phyloP scores from a whole-genome alignment of 2,329 filamentous ascomycete genomes.

The Calonectria henricotiae region DNA sequence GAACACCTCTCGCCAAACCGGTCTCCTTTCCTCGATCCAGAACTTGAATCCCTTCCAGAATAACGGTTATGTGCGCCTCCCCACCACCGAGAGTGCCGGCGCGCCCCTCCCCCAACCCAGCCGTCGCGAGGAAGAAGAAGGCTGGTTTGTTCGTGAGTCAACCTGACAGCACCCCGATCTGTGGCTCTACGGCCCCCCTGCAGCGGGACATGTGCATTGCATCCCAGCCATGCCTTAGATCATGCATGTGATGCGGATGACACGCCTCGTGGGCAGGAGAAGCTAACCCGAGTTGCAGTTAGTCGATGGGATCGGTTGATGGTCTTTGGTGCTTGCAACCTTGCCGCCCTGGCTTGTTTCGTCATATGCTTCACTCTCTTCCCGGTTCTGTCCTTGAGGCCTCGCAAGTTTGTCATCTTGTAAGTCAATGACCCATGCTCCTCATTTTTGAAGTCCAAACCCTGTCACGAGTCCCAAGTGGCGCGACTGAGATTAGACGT shows the following conservation, averaged over 20 bases:
- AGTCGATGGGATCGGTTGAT: slow-evolving; percentile 97
- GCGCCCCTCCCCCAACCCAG: slow-evolving; percentile 89
- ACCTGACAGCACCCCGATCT: slow-evolving; percentile 48
- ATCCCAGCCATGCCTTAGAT: slow-evolving; percentile 57
- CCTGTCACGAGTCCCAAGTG: slow-evolving; percentile 42
- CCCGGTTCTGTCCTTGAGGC: slow-evolving; percentile 84
- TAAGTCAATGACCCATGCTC: slow-evolving; percentile 72
- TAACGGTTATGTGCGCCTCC: slow-evolving; percentile 91
- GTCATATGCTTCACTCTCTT: slow-evolving; percentile 93
- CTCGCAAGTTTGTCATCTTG: slow-evolving; percentile 97
- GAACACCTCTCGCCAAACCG: slow-evolving; percentile 79
- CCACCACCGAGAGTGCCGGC: slow-evolving; percentile 85
- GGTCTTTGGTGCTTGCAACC: slow-evolving; percentile 91
- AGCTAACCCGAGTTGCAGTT: slow-evolving; percentile 74
- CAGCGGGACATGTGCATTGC: slow-evolving; percentile 66
- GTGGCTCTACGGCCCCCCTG: slow-evolving; percentile 59
- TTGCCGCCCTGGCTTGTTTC: slow-evolving; percentile 92
- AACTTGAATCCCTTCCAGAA: slow-evolving; percentile 90
- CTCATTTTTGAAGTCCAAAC: slow-evolving; percentile 30
- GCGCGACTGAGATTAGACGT: slow-evolving; percentile 30
- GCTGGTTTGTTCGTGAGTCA: slow-evolving; percentile 93
- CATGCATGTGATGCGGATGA: slow-evolving; percentile 63
- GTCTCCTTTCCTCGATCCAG: slow-evolving; percentile 85
- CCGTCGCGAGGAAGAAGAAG: slow-evolving; percentile 94
- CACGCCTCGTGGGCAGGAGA: slow-evolving; percentile 61